Conservation (phyloP, 352 stramenopile species). For the Bremia lactucae region DNA sequence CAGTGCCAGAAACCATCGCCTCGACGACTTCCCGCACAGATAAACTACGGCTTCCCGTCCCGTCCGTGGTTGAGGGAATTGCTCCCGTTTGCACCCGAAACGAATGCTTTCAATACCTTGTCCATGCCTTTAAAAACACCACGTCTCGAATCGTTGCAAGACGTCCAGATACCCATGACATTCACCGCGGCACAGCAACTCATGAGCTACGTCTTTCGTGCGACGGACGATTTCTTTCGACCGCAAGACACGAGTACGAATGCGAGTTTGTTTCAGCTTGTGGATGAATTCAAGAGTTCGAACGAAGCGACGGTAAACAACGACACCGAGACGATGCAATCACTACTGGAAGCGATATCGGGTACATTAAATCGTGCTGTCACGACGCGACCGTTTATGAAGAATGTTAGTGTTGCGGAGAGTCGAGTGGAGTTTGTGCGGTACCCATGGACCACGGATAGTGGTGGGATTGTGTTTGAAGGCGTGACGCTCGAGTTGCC, state of each 20-base stretch:
- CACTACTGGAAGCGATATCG: slow-evolving; percentile 19
- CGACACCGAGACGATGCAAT: slow-evolving; percentile 7
- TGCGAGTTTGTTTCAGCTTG: slow-evolving; percentile 16
- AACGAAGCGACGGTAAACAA: slow-evolving; percentile 10
- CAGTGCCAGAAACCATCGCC: slow-evolving; percentile 35
- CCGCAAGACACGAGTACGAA: slow-evolving; percentile 19
- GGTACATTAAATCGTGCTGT: slow-evolving; percentile 18
- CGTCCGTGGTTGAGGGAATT: slow-evolving; percentile 32
- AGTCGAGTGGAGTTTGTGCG: slow-evolving; percentile 24
- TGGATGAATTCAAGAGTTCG: slow-evolving; percentile 8
- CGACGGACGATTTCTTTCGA: slow-evolving; percentile 37
- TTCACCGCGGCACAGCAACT: slow-evolving; percentile 17
- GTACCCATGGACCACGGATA: slow-evolving; percentile 16
- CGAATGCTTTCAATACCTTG: slow-evolving; percentile 14
- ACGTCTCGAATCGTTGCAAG: background rate
- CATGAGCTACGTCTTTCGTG: slow-evolving; percentile 18
- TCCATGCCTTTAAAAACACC: slow-evolving; percentile 9
- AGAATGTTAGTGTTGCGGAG: slow-evolving; percentile 23
- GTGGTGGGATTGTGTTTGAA: slow-evolving; percentile 25
- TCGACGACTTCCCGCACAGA: slow-evolving; percentile 22
- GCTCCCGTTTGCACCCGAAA: slow-evolving; percentile 19
- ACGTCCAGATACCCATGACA: slow-evolving; percentile 20
- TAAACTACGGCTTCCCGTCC: slow-evolving; percentile 47
- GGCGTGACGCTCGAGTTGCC: slow-evolving; percentile 37
- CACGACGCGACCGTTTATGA: slow-evolving; percentile 14